Conservation (phyloP, 1,284 basidiomycete genomes). For the Leccinum griseonigrum region DNA sequence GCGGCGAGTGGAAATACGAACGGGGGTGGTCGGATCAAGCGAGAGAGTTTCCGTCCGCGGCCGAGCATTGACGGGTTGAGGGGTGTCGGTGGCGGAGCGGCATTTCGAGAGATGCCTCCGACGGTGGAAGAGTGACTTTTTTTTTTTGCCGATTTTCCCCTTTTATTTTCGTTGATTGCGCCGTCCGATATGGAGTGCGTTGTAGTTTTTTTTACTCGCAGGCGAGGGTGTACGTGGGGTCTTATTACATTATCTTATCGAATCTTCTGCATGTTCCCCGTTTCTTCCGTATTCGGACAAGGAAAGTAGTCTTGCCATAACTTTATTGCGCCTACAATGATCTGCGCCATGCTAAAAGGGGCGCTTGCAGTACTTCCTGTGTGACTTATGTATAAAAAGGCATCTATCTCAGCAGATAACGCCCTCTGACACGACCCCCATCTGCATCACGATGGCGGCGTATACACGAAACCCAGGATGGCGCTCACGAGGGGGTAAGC, state of each 20-base stretch:
- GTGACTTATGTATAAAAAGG: conserved; percentile 3
- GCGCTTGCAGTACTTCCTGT: not conserved
- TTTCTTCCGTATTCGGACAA: not conserved
- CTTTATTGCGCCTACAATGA: conserved; percentile 4
- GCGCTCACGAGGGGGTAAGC: conserved; percentile 18
- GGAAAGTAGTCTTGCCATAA: not conserved
- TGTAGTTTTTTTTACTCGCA: conserved; percentile 17
- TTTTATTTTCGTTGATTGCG: not conserved
- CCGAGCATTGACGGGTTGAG: conserved; percentile 55
- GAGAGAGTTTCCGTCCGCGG: conserved; percentile 78
- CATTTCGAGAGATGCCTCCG: conserved; percentile 26
- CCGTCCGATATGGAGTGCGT: not conserved
- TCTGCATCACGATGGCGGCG: conserved; percentile 19
- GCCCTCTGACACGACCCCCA: not conserved
- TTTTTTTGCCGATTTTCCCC: not conserved
- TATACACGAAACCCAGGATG: conserved; percentile 10
- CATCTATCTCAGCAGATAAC: not conserved
- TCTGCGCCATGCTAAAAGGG: conserved; percentile 2
- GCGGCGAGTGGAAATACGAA: conserved; percentile 31
- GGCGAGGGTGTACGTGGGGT: conserved; percentile 16
- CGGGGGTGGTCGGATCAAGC: conserved; percentile 43
- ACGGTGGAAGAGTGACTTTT: conserved; percentile 27
- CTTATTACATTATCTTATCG: conserved; percentile 21
- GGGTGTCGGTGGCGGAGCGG: conserved; percentile 6
- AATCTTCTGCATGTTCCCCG: conserved; percentile 18